phyloP scores from a whole-genome alignment of 176 grass and related monocot genomes.

The Triticum monococcum region DNA sequence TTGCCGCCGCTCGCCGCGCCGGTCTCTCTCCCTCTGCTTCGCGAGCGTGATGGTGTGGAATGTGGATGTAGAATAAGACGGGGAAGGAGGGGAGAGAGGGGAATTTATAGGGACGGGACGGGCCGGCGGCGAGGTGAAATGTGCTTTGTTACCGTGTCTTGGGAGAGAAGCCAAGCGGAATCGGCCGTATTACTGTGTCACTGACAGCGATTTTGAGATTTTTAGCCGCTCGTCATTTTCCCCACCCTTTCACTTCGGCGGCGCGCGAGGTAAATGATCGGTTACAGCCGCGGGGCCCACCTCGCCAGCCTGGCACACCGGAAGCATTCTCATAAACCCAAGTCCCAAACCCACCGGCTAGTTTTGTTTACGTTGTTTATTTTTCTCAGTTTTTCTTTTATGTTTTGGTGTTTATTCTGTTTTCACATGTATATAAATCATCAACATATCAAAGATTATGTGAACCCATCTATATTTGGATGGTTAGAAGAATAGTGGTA shows the following conservation, averaged over 20 bases:
- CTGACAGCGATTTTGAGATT: neutral
- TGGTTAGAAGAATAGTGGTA: no score
- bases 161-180: neutral
- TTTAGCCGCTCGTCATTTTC: neutral
- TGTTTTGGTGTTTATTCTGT: no score
- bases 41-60: neutral
- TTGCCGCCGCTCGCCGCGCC: neutral
- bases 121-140: neutral
- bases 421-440: no score
- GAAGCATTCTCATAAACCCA: neutral
- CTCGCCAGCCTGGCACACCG: neutral
- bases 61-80: neutral
- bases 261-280: neutral
- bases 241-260: neutral
- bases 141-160: neutral
- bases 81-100: neutral
- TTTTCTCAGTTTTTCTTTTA: no score
- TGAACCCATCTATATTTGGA: no score
- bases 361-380: no score
- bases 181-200: neutral
- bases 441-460: no score
- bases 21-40: neutral
- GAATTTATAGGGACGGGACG: neutral
- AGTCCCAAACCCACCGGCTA: neutral
- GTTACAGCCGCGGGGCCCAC: neutral